Percentiles rank a stretch among this genome's conserved stretches.
These are phyloP conservation scores for Lactarius sp. DNA, from an alignment of 768 basidiomycete species.

Conservation along the genomic window DNA sequence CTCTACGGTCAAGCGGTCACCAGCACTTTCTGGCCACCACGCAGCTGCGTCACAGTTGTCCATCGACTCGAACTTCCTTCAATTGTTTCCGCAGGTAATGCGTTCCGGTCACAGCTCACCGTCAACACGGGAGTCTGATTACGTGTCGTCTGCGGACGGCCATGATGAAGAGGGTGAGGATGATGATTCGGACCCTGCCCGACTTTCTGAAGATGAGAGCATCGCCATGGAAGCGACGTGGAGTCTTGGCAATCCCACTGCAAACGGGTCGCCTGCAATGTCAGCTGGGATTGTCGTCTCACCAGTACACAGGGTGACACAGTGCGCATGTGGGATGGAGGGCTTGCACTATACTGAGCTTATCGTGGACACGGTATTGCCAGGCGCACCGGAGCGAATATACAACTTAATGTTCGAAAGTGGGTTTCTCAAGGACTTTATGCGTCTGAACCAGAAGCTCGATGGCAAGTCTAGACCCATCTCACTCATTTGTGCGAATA, in stretches of 20 bases:
- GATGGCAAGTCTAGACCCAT: slow-evolving; percentile 50
- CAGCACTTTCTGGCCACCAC: slow-evolving; percentile 15
- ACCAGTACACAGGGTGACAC: slow-evolving; percentile 50
- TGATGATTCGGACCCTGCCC: slow-evolving; percentile 52
- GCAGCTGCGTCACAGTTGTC: slow-evolving; percentile 19
- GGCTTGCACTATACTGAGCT: slow-evolving; percentile 67
- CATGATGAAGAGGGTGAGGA: slow-evolving; percentile 30
- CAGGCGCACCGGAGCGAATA: slow-evolving; percentile 91
- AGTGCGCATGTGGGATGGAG: slow-evolving; percentile 67
- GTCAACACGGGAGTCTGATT: slow-evolving; percentile 27
- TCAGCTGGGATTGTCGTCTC: slow-evolving; percentile 16
- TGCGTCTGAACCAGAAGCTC: slow-evolving; percentile 84
- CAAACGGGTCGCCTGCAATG: slow-evolving; percentile 7
- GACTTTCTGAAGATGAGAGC: slow-evolving; percentile 29
- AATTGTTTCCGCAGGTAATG: slow-evolving; percentile 18
- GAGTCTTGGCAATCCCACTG: neutral
- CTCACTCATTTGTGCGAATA: neutral
- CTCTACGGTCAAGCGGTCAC: slow-evolving; percentile 10
- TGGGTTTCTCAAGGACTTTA: slow-evolving; percentile 92
- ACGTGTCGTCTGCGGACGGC: slow-evolving; percentile 24
- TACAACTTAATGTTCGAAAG: slow-evolving; percentile 95
- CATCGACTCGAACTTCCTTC: slow-evolving; percentile 21
- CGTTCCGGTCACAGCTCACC: slow-evolving; percentile 29
- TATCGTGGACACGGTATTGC: slow-evolving; percentile 73
- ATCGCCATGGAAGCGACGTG: slow-evolving; percentile 11